Evolutionary conservation across 192 early-diverging fungal species (phyloP), one percentile per base, ranked within the genome.

Genomic region (Coemansia sp.): DNA sequence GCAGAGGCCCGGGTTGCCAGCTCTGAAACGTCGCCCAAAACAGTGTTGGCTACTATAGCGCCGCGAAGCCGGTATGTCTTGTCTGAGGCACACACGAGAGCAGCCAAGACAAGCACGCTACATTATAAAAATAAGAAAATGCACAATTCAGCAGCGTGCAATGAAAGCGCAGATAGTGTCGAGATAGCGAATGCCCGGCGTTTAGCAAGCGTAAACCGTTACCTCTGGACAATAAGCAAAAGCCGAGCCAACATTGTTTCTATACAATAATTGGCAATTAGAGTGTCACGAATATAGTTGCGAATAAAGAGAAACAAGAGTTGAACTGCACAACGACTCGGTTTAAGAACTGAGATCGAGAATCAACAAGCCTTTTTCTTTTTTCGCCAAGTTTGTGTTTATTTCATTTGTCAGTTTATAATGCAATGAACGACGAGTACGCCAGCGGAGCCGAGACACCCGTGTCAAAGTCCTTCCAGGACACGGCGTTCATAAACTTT

Each of bases 1-100:
- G 72, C 65, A 2, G 53, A 60, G 1, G 74, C 69, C 2, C 58
- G 29, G 0, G 75, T 63, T 5, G 70, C 55, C 11, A 82, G 51
- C 37, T 54, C 56, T 0, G 71, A 65, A 2, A 76, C 65, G 19
- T 82, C 71, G 32, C 57, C 29, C 5, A 81, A 66, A 1, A 81
- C 52, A 21, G 60, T 69, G 53, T 75, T 81, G 37, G 72, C 37
- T 0, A 57, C 23, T 23, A 81, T 68, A 5, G 78, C 43, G 29
- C 78, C 78, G 23, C 78, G 78, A 8, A 81, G 63, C 12, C 72
- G 78, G 29, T 81, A 81, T 43, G 78, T 75, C 57, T 69, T 81
- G 29, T 67, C 65, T 15, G 61, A 22, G 11, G 58, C 66, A 15
- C 57, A 14, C 12, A 61, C 66, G 8, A 60, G 41, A 1, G 62